Base-by-base conservation (phyloP, 768 basidiomycete genomes). In the Lanmaoa pseudosensibilis region DNA sequence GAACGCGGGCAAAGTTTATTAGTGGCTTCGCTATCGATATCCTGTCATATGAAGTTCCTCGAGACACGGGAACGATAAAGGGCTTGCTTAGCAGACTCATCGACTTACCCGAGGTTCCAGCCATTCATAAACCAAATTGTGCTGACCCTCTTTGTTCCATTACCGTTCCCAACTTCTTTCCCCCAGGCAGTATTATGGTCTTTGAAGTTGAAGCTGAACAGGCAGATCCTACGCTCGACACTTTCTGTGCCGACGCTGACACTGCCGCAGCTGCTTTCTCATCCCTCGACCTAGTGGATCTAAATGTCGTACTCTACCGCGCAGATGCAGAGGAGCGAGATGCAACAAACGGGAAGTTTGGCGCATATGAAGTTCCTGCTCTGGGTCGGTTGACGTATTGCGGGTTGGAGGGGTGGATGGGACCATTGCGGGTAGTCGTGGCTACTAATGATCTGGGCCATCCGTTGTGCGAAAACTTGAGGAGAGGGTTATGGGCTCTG, bases 401-500 rank as follows among this genome's bases (percentile, higher is more conserved):
- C 65, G 97, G 97, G 18, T 71, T 98, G 49, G 93, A 98, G 66
- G 97, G 97, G 2, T 99, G 95, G 94, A 98, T 99, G 94, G 83
- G 87, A 62, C 86, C 86, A 0, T 76, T 98, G 52, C 80, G 84
- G 38, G 84, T 84, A 62, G 85, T 98, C 69, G 94, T 94, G 84
- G 79, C 80, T 61, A 82, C 85, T 66, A 98, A 98, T 70, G 94
- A 99, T 69, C 80, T 98, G 4, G 97, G 97, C 0, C 94, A 98
- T 70, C 82, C 93, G 1, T 78, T 99, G 5, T 96, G 93, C 64
- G 86, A 77, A 4, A 92, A 98, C 73, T 72, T 98, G 55, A 82
- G 97, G 56, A 80, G 88, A 30, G 97, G 97, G 8, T 80, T 80
- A 16, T 98, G 97, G 97, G 90, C 96, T 13, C 73, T 98, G 65